These are phyloP conservation scores for Coffea eugenioides DNA, from an alignment of 257 asterid genomes.

Conservation along the genomic window DNA sequence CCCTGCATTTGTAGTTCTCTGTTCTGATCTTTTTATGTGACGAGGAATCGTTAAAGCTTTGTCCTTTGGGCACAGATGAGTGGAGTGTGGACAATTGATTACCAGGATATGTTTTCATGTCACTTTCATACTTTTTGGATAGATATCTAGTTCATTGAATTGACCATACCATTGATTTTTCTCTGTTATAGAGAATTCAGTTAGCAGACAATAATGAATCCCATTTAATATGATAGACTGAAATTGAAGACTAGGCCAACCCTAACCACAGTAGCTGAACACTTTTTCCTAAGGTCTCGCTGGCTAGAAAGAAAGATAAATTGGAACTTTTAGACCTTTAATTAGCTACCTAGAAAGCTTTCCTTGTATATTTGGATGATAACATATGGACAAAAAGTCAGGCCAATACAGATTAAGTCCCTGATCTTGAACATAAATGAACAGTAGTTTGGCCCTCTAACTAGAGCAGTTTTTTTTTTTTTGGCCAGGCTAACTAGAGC, in stretches of 20 bases:
- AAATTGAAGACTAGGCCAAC: neutral
- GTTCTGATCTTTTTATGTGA: neutral
- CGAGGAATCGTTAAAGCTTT: neutral
- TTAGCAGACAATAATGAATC: neutral
- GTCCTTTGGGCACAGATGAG: neutral
- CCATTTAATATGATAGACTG: neutral
- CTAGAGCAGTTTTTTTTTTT: too few species aligned
- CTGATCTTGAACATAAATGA: neutral
- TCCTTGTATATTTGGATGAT: neutral
- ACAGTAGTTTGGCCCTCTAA: neutral
- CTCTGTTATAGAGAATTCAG: neutral
- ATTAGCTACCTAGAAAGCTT: neutral
- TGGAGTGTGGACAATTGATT: neutral
- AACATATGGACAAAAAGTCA: conserved; percentile 1
- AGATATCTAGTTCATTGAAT: conserved; percentile 2
- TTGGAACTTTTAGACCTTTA: neutral
- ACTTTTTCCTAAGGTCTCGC: neutral
- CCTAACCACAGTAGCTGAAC: neutral
- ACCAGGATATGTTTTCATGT: conserved; percentile 2
- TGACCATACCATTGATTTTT: neutral
- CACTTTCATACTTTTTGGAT: conserved; percentile 6
- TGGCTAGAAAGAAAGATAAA: neutral
- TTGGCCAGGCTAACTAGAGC: neutral
- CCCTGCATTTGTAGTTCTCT: neutral
- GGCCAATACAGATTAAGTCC: conserved; percentile 2